Conservation (phyloP, 129 eudicot species). For the Flaveria bidentis region DNA sequence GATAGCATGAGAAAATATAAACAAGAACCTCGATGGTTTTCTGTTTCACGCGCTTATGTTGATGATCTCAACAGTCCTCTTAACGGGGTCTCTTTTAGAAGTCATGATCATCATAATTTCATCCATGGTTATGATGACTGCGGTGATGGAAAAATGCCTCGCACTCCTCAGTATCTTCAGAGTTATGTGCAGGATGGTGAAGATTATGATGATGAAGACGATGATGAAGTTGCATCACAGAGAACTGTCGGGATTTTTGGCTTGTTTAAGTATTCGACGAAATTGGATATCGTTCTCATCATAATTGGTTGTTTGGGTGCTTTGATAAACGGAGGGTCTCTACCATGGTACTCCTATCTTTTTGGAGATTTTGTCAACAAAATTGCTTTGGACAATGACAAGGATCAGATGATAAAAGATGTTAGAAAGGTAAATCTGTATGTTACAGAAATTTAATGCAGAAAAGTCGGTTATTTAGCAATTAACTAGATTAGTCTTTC, state of each 20-base stretch:
- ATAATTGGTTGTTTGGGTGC: conserved; percentile 78
- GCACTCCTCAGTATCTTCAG: conserved; percentile 34
- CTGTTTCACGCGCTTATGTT: conserved; percentile 55
- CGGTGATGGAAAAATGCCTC: background rate
- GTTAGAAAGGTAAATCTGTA: conserved; percentile 49
- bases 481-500: background rate
- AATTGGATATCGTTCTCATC: conserved; percentile 52
- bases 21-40: conserved; percentile 46
- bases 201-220: conserved; percentile 59
- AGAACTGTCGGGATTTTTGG: conserved; percentile 51
- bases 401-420: conserved; percentile 57
- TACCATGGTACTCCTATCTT: conserved; percentile 79
- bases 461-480: no score
- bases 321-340: conserved; percentile 79
- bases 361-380: conserved; percentile 70
- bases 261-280: conserved; percentile 64
- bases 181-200: conserved; percentile 33
- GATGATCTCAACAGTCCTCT: conserved; percentile 37
- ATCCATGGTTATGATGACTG: conserved; percentile 13
- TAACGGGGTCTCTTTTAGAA: conserved; percentile 31
- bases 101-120: conserved; percentile 18
- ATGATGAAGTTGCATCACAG: conserved; percentile 49
- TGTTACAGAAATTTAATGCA: background rate
- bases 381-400: conserved; percentile 52
- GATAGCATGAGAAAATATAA: conserved; percentile 19